These are phyloP conservation scores for Cicer arietinum DNA, from an alignment of 306 rosid species.

Conservation along the genomic window DNA sequence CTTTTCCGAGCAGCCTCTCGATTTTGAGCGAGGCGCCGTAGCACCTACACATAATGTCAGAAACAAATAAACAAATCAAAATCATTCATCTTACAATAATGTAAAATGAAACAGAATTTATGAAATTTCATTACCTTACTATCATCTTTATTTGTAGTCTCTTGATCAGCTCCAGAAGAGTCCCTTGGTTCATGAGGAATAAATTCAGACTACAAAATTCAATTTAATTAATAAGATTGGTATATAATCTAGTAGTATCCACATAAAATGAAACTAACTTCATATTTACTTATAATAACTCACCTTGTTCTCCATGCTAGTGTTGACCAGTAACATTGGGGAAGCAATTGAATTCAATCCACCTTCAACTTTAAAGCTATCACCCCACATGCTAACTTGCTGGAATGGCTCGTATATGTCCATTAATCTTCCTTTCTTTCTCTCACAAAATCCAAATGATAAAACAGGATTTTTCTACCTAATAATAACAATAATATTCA, in stretches of 20 bases:
- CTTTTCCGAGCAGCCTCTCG: slow-evolving; percentile 93
- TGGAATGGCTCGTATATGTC: slow-evolving; percentile 83
- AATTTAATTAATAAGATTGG: slow-evolving; percentile 35
- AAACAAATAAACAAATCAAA: slow-evolving; percentile 24
- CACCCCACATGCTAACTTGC: slow-evolving; percentile 79
- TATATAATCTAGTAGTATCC: slow-evolving; percentile 31
- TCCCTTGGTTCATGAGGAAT: slow-evolving; percentile 59
- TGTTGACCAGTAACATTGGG: slow-evolving; percentile 56
- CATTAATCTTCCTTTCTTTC: slow-evolving; percentile 48
- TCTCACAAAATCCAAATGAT: slow-evolving; percentile 25
- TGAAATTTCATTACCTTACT: slow-evolving; percentile 67
- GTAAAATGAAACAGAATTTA: slow-evolving; percentile 1
- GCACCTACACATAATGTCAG: slow-evolving; percentile 51
- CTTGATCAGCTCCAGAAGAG: slow-evolving; percentile 64
- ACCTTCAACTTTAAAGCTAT: slow-evolving; percentile 57
- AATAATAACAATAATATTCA: background rate
- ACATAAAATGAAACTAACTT: slow-evolving; percentile 30
- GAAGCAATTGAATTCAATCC: slow-evolving; percentile 54
- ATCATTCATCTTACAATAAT: slow-evolving; percentile 18
- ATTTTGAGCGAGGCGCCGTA: slow-evolving; percentile 82
- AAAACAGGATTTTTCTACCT: slow-evolving; percentile 30
- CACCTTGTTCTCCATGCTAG: slow-evolving; percentile 64
- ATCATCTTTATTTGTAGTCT: slow-evolving; percentile 51
- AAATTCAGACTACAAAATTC: slow-evolving; percentile 59
- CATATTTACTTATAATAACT: slow-evolving; percentile 1